Conservation (phyloP, 2,329 filamentous ascomycete genomes). For the Hymenoscyphus albidus region DNA sequence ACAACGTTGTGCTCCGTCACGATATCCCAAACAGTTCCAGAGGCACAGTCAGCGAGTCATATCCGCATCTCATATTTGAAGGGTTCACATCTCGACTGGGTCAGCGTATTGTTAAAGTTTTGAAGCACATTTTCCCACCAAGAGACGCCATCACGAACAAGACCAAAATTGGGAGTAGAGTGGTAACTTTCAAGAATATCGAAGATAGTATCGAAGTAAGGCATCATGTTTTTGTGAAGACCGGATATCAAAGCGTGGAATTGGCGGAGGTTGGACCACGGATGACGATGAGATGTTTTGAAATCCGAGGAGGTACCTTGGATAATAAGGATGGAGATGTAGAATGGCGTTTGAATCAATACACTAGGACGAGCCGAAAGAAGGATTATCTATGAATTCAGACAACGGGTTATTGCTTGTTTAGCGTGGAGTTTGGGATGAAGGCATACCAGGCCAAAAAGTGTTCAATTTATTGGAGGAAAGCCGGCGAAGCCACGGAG, state of each 20-base stretch:
- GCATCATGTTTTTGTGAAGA: conserved; percentile 91
- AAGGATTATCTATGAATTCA: conserved; percentile 79
- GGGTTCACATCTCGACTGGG: conserved; percentile 82
- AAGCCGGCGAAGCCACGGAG: not conserved
- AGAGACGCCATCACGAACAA: conserved; percentile 69
- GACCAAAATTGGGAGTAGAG: conserved; percentile 76
- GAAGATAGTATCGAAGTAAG: conserved; percentile 92
- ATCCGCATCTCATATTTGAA: conserved; percentile 94
- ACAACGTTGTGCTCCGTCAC: conserved; percentile 88
- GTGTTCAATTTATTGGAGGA: not conserved
- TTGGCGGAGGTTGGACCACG: conserved; percentile 85
- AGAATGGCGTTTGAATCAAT: conserved; percentile 95
- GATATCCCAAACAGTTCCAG: conserved; percentile 86
- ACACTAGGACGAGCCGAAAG: conserved; percentile 88
- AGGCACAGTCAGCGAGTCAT: conserved; percentile 87
- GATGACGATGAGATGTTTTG: conserved; percentile 96
- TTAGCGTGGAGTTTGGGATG: conserved; percentile 35
- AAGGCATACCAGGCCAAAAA: conserved; percentile 20
- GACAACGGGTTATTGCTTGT: conserved; percentile 22
- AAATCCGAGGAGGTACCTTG: conserved; percentile 85
- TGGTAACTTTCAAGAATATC: conserved; percentile 92
- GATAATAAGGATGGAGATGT: conserved; percentile 95
- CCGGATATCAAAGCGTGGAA: conserved; percentile 84
- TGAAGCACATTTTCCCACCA: conserved; percentile 93
- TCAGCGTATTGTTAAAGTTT: conserved; percentile 76